Conservation (phyloP, 176 grass and related monocot genomes). For the Cenchrus purpureus region DNA sequence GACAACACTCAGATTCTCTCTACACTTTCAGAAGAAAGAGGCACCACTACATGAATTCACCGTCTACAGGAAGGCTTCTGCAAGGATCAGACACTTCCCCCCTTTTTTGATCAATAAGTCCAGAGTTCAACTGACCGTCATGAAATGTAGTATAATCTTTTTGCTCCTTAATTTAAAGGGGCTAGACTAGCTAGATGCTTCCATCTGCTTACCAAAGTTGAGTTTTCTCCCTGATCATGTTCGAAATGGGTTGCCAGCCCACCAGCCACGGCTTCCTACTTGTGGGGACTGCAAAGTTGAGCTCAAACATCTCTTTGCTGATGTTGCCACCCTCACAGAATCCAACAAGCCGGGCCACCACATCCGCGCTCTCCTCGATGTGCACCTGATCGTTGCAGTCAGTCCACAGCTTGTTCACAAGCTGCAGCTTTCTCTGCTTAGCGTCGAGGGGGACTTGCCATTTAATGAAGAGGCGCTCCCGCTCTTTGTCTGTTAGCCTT, state of each 20-base stretch:
- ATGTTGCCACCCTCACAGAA: slow-evolving; percentile 91
- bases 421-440: slow-evolving; percentile 91
- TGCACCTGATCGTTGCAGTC: slow-evolving; percentile 63
- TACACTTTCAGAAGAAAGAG: not conserved
- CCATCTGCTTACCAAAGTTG: slow-evolving; percentile 46
- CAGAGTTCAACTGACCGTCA: too few relatives aligned
- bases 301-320: slow-evolving; percentile 97
- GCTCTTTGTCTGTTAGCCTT: slow-evolving; percentile 74
- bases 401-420: slow-evolving; percentile 81
- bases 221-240: slow-evolving; percentile 61
- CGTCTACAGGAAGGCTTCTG: slow-evolving; percentile 7
- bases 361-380: slow-evolving; percentile 72
- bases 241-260: slow-evolving; percentile 95
- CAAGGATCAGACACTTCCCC: slow-evolving; percentile 17
- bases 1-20: not conserved
- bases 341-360: slow-evolving; percentile 89
- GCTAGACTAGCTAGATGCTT: not conserved
- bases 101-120: not conserved
- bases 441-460: slow-evolving; percentile 76
- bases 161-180: too few relatives aligned
- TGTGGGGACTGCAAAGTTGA: slow-evolving; percentile 75
- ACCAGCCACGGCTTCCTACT: slow-evolving; percentile 82
- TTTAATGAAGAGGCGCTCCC: slow-evolving; percentile 72
- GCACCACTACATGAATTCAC: not conserved
- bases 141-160: too few relatives aligned